Conservation (phyloP, 2,329 filamentous ascomycete species). For the Cladophialophora exuberans region DNA sequence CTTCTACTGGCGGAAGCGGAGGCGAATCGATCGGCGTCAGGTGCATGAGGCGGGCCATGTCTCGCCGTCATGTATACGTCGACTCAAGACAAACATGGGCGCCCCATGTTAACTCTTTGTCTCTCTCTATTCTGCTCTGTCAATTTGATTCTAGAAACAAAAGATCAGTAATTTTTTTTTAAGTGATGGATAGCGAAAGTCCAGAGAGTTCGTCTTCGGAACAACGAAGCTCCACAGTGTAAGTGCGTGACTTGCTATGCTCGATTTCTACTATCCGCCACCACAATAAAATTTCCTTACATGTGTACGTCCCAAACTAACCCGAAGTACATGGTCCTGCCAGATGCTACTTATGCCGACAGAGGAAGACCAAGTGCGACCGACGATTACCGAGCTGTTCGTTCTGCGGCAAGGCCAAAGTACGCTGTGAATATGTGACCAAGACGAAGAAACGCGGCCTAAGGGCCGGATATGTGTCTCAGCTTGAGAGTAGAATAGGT, state of each 20-base stretch:
- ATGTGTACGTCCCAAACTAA: neutral
- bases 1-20: slow-evolving; percentile 5
- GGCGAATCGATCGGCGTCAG: neutral
- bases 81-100: neutral
- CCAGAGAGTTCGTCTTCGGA: slow-evolving; percentile 20
- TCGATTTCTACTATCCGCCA: too few relatives aligned
- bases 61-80: neutral
- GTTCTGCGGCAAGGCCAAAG: slow-evolving; percentile 34
- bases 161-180: neutral
- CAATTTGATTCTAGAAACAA: neutral
- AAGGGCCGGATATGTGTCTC: slow-evolving; percentile 44
- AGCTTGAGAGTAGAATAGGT: slow-evolving; percentile 43
- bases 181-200: slow-evolving; percentile 14
- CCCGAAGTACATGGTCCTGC: neutral
- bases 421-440: slow-evolving; percentile 32
- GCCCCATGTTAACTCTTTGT: neutral
- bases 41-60: neutral
- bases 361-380: slow-evolving; percentile 38
- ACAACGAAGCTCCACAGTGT: slow-evolving; percentile 25
- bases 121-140: neutral
- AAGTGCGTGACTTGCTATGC: neutral
- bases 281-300: too few relatives aligned
- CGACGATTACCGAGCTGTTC: slow-evolving; percentile 34
- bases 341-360: slow-evolving; percentile 34
- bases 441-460: slow-evolving; percentile 36